A percentile compares a stretch with the other conserved stretches of the same genome.
Evolutionary conservation across 75 land plant genomes (phyloP).

Genomic region (Azolla pinnata): DNA sequence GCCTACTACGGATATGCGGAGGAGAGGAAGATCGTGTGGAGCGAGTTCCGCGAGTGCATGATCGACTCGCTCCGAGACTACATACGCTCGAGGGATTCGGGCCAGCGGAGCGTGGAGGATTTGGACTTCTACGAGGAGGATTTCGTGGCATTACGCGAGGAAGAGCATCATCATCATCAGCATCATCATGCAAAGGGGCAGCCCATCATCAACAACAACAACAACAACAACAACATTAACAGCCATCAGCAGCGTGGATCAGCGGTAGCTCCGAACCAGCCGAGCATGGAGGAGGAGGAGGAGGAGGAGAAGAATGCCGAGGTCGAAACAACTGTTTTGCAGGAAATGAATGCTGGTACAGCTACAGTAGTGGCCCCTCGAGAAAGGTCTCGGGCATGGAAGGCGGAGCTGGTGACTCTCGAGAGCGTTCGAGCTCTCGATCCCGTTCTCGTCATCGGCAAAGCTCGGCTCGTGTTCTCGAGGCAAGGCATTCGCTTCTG

Average conservation of each 20-base stretch:
- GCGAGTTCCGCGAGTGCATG: slow-evolving; percentile 6
- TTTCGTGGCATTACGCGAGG: not conserved
- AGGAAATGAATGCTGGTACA: no score
- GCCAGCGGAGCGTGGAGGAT: not conserved
- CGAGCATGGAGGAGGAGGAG: no score
- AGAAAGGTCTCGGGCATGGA: not conserved
- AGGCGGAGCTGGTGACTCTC: not conserved
- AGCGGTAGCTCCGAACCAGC: no score
- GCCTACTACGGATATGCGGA: slow-evolving; percentile 24
- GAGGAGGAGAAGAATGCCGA: no score
- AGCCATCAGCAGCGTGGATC: no score
- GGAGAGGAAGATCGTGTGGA: not conserved
- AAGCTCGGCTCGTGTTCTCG: not conserved
- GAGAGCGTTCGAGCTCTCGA: not conserved
- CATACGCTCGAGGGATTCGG: not conserved
- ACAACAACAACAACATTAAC: no score
- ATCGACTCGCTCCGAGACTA: not conserved
- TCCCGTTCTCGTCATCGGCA: slow-evolving; percentile 2
- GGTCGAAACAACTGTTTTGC: no score
- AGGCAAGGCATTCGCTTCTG: not conserved
- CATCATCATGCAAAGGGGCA: not conserved
- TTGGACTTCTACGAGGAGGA: not conserved
- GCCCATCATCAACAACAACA: no score
- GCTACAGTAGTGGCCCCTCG: not conserved
- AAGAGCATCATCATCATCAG: no score